A percentile compares a stretch with the other conserved stretches of the same genome.
Conservation (phyloP, 1,284 basidiomycete species). For the Meripilus lineatus region DNA sequence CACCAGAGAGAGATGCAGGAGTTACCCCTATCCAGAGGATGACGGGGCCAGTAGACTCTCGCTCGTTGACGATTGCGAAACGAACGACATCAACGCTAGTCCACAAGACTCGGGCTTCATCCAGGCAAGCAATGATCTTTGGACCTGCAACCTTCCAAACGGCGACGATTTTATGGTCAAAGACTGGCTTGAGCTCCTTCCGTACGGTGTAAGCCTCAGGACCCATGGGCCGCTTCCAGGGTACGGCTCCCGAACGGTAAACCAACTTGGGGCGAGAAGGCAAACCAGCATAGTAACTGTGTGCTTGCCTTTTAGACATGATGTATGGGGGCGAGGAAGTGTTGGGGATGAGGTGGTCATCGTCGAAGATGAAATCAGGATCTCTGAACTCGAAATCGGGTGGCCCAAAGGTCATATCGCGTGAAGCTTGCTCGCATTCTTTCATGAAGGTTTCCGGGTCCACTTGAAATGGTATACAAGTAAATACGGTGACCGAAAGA, state of each 20-base stretch:
- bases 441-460: too few species aligned
- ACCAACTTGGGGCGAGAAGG: slow-evolving; percentile 20
- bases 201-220: slow-evolving; percentile 20
- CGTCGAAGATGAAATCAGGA: too few species aligned
- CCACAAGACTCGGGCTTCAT: slow-evolving; percentile 17
- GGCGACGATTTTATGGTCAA: slow-evolving; percentile 21
- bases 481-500: too few species aligned
- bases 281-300: slow-evolving; percentile 25
- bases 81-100: slow-evolving; percentile 23
- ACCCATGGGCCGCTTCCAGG: slow-evolving; percentile 1
- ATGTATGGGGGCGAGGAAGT: too few species aligned
- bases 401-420: too few species aligned
- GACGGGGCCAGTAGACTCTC: slow-evolving; percentile 16
- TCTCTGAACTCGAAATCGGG: too few species aligned
- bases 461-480: too few species aligned
- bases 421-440: too few species aligned
- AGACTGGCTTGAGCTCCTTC: slow-evolving; percentile 26
- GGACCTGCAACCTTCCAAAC: slow-evolving; percentile 17
- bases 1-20: slow-evolving; percentile 18
- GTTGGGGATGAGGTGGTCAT: too few species aligned
- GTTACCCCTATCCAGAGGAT: slow-evolving; percentile 22
- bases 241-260: slow-evolving; percentile 17
- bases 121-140: slow-evolving; percentile 19
- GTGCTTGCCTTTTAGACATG: slow-evolving; percentile 11
- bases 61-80: slow-evolving; percentile 13